Evolutionary conservation across 2,329 filamentous ascomycete genomes (phyloP).

Genomic region (Clonostachys rosea): DNA sequence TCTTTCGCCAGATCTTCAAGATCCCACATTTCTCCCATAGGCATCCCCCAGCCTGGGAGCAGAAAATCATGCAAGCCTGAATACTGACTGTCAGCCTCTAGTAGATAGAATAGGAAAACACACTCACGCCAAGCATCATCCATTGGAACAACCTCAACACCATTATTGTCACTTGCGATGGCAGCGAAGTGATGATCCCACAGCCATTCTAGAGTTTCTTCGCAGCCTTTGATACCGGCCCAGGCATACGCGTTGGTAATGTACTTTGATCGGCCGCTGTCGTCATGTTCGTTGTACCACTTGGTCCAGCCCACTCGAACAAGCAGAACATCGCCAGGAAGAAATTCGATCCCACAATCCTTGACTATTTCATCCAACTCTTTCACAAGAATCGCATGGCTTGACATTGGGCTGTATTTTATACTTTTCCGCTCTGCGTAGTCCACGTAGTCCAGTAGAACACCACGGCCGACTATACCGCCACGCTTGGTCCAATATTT

Average conservation of each 20-base stretch:
- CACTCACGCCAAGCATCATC: conserved; percentile 21
- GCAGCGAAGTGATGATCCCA: conserved; percentile 40
- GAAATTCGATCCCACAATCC: conserved; percentile 34
- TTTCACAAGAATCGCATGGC: conserved; percentile 24
- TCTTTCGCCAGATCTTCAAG: conserved; percentile 46
- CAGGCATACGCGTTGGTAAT: conserved; percentile 36
- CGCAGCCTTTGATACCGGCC: conserved; percentile 30
- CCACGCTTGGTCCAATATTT: conserved; percentile 4
- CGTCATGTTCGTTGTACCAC: conserved; percentile 16
- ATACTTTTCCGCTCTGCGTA: conserved; percentile 32
- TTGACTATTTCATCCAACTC: conserved; percentile 24
- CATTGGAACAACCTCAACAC: conserved; percentile 59
- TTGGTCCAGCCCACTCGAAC: conserved; percentile 28
- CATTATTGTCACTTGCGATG: conserved; percentile 41
- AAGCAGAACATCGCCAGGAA: conserved; percentile 45
- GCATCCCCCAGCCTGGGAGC: conserved; percentile 45
- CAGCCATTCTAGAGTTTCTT: conserved; percentile 34
- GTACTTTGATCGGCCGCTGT: conserved; percentile 32
- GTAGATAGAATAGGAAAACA: no score
- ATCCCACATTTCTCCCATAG: conserved; percentile 52
- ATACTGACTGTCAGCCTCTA: conserved; percentile 4
- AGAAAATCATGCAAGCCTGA: conserved; percentile 40
- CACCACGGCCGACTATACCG: conserved; percentile 32
- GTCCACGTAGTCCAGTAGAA: conserved; percentile 42
- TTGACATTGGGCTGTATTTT: conserved; percentile 29